Evolutionary conservation across 257 asterid species (phyloP), one percentile per base, ranked within the genome.

Genomic region (Solanum bulbocastanum): DNA sequence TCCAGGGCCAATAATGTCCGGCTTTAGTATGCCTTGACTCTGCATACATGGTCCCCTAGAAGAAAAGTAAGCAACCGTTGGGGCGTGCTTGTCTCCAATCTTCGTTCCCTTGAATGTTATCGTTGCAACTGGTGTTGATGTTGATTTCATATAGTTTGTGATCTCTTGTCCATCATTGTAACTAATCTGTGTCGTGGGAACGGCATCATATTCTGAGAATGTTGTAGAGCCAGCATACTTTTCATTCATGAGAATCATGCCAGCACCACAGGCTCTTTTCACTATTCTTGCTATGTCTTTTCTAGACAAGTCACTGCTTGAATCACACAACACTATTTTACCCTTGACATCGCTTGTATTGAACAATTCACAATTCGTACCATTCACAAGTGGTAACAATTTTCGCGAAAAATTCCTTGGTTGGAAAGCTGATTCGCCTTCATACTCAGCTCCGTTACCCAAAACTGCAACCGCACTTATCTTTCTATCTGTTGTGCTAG

Each of bases 401-500:
- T 35, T 44, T 22, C 0, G 40, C 25, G 88, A 69, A 69, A 87
- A 75, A 49, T 58, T 35, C 12, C 0, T 66, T 20, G 86, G 42
- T 33, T 74, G 88, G 4, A 32, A 56, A 10, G 52, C 86, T 22
- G 85, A 74, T 79, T 87, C 74, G 2, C 88, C 78, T 11, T 87
- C 71, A 65, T 73, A 58, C 49, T 49, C 68, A 1, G 32, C 74
- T 44, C 83, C 52, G 27, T 75, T 76, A 16, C 88, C 88, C 30
- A 87, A 83, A 22, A 56, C 32, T n/a, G 40, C 88, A 1, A 71
- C 18, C 1, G 66, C 88, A 9, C 42, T 33, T 60, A 87, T 56
- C 13, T 58, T 76, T 35, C 88, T 87, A 33, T 87, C 86, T 5
- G 46, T 60, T n/a, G 88, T 52, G 86, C 85, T 58, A 27, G 88